Evolutionary conservation across 148 eudicot genomes (phyloP).

Genomic region (Polygonum maritimum): DNA sequence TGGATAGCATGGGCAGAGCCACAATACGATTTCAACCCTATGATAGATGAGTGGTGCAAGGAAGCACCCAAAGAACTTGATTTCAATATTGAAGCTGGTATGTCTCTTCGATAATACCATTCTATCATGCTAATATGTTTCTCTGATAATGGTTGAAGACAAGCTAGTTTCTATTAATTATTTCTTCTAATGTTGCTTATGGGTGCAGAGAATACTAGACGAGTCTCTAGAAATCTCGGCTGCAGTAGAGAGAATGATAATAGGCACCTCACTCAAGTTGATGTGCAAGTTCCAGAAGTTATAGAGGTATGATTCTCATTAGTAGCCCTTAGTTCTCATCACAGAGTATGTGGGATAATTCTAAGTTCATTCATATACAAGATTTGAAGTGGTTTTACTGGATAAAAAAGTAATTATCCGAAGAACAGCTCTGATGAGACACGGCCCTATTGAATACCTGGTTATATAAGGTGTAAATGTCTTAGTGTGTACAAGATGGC

Average conservation of each 20-base stretch:
- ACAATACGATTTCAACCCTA: slow-evolving; percentile 85
- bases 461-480: neutral
- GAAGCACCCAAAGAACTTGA: slow-evolving; percentile 96
- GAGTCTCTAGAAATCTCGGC: slow-evolving; percentile 77
- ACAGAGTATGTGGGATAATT: neutral
- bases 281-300: slow-evolving; percentile 85
- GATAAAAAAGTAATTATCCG: neutral
- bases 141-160: neutral
- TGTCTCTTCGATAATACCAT: neutral
- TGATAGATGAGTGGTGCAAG: slow-evolving; percentile 98
- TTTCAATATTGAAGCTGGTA: slow-evolving; percentile 96
- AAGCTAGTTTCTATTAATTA: neutral
- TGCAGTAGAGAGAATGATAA: slow-evolving; percentile 37
- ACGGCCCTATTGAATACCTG: neutral
- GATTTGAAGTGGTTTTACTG: neutral
- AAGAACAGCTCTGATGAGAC: neutral
- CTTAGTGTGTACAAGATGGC: neutral
- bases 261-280: slow-evolving; percentile 39
- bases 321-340: slow-evolving; percentile 5
- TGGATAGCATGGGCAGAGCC: slow-evolving; percentile 99
- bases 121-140: neutral
- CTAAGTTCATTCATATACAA: neutral
- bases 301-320: slow-evolving; percentile 53
- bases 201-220: slow-evolving; percentile 80
- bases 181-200: slow-evolving; percentile 11